Percentiles rank a stretch among this genome's conserved stretches.
phyloP scores from a whole-genome alignment of 352 stramenopile genomes.

The Globisporangium parvum region DNA sequence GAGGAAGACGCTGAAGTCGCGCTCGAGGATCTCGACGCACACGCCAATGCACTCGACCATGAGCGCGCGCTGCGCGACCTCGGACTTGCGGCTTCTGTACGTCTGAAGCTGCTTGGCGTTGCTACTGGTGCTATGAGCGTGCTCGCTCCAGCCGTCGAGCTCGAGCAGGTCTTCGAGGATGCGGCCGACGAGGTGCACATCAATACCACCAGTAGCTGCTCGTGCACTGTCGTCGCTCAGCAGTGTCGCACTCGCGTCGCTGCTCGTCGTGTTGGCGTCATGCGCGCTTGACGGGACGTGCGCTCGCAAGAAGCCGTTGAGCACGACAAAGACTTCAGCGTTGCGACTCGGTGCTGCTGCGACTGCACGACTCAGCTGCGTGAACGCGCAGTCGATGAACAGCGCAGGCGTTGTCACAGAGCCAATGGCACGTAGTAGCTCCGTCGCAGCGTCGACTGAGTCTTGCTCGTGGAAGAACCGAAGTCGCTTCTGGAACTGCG shows the following conservation, averaged over 20 bases:
- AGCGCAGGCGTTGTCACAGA: conserved; percentile 39
- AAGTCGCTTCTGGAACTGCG: conserved; percentile 79
- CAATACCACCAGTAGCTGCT: conserved; percentile 13
- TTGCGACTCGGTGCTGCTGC: conserved; percentile 8
- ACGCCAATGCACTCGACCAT: conserved; percentile 73
- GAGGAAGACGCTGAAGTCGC: conserved; percentile 55
- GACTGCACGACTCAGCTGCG: conserved; percentile 16
- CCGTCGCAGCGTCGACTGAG: conserved; percentile 36
- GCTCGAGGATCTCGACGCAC: conserved; percentile 54
- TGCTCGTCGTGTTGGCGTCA: neutral
- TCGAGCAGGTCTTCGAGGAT: conserved; percentile 69
- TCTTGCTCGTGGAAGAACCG: conserved; percentile 64
- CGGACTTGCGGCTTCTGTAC: conserved; percentile 12
- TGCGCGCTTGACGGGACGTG: neutral
- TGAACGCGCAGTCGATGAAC: conserved; percentile 65
- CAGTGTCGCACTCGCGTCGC: neutral
- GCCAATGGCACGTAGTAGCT: conserved; percentile 46
- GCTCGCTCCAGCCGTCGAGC: conserved; percentile 38
- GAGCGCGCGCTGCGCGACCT: conserved; percentile 43
- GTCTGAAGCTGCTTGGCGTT: neutral
- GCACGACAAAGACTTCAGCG: conserved; percentile 47
- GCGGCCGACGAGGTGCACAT: conserved; percentile 62
- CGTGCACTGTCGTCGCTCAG: neutral
- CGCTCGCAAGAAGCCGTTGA: conserved; percentile 57
- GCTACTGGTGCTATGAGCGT: conserved; percentile 8